Evolutionary conservation across 2,329 filamentous ascomycete species (phyloP).

Genomic region (Verticillium nonalfalfae): DNA sequence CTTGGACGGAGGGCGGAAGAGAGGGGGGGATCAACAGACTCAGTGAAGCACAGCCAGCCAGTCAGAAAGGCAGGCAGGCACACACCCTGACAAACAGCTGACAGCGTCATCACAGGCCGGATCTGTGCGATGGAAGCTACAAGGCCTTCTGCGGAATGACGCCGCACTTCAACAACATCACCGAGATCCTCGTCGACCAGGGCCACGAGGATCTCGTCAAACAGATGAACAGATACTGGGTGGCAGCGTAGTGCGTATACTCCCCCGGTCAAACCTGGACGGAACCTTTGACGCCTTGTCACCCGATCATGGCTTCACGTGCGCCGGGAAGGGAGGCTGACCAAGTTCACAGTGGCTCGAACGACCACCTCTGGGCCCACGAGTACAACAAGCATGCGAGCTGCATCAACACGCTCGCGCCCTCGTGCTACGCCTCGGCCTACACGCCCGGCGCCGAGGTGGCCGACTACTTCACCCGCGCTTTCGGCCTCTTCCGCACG

Average conservation of each 20-base stretch:
- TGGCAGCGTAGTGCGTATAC: conserved; percentile 27
- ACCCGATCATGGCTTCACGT: not conserved
- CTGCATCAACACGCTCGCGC: conserved; percentile 63
- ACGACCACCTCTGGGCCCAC: conserved; percentile 55
- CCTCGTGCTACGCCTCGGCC: conserved; percentile 55
- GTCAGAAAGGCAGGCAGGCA: too few species aligned
- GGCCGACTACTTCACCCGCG: conserved; percentile 38
- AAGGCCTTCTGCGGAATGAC: conserved; percentile 35
- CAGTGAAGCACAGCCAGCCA: too few species aligned
- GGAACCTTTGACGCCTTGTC: not conserved
- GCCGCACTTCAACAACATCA: conserved; percentile 34
- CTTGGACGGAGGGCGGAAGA: not conserved
- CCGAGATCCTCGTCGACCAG: conserved; percentile 30
- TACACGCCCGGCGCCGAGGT: conserved; percentile 33
- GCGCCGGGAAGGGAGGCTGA: too few species aligned
- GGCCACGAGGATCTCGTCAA: conserved; percentile 29
- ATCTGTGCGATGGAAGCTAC: conserved; percentile 36
- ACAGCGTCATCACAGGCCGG: conserved; percentile 24
- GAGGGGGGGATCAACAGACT: not conserved
- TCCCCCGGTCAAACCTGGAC: not conserved
- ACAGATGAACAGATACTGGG: conserved; percentile 37
- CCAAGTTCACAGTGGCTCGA: conserved; percentile 22
- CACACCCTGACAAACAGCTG: not conserved
- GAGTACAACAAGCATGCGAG: conserved; percentile 70
- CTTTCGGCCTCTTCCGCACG: conserved; percentile 31